Conservation (phyloP, 2,329 filamentous ascomycete genomes). For the Blastomyces percursus region DNA sequence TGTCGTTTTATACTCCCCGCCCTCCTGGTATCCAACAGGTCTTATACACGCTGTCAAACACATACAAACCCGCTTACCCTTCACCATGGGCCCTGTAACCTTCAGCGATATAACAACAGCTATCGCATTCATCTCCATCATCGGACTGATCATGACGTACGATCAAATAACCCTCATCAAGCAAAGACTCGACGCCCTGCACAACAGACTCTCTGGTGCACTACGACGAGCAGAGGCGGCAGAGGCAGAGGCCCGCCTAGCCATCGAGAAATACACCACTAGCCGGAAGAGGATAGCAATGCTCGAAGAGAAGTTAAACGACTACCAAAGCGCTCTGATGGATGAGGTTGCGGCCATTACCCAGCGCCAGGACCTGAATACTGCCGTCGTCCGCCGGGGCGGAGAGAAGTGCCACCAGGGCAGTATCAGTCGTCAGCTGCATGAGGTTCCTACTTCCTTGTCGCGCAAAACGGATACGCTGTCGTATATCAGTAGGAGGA, state of each 20-base stretch:
- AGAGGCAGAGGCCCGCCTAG: conserved; percentile 1
- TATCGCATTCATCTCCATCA: not conserved
- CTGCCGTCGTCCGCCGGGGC: not conserved
- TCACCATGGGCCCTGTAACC: not conserved
- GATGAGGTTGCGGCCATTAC: not conserved
- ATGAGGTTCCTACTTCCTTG: not conserved
- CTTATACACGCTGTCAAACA: not conserved
- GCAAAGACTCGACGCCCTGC: not conserved
- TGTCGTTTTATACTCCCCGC: not conserved
- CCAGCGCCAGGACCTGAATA: not conserved
- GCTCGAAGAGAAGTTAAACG: not conserved
- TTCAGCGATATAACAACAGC: conserved; percentile 3
- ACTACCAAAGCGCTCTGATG: not conserved
- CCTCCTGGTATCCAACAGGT: not conserved
- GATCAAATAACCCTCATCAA: conserved; percentile 2
- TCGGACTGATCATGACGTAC: conserved; percentile 5
- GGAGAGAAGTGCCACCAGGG: conserved; percentile 1
- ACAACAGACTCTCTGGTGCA: not conserved
- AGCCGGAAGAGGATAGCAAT: conserved; percentile 1
- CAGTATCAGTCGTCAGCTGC: not conserved
- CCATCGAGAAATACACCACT: not conserved
- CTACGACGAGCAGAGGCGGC: not conserved
- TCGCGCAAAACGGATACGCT: not conserved
- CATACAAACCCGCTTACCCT: too few relatives aligned
- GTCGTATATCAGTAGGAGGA: not conserved